These are phyloP conservation scores for Beta vulgaris DNA, from an alignment of 148 eudicot species.

Conservation along the genomic window DNA sequence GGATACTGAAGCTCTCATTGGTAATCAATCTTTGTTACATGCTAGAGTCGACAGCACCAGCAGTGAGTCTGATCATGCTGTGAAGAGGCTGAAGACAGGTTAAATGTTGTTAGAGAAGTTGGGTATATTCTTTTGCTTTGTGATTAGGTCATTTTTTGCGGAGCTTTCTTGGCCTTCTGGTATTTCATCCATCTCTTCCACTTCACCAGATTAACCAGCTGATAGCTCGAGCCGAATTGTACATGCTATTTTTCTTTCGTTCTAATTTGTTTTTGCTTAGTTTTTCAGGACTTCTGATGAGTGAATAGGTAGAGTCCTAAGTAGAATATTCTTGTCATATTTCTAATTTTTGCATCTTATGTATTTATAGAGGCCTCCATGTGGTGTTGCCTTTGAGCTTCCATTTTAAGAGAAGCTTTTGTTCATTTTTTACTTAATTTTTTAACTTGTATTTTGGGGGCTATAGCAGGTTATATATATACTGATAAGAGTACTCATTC, in stretches of 20 bases:
- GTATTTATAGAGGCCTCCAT: conserved; percentile 40
- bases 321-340: conserved; percentile 11
- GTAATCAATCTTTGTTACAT: conserved; percentile 27
- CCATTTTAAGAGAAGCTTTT: conserved; percentile 28
- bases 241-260: conserved; percentile 33
- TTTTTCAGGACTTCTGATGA: conserved; percentile 18
- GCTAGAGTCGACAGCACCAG: conserved; percentile 37
- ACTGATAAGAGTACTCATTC: conserved; percentile 6
- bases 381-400: conserved; percentile 29
- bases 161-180: conserved; percentile 18
- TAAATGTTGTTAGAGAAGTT: conserved; percentile 30
- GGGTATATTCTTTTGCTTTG: conserved; percentile 35
- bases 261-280: neutral
- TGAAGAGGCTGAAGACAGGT: conserved; percentile 62
- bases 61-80: conserved; percentile 49
- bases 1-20: conserved; percentile 39
- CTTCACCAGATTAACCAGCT: conserved; percentile 19
- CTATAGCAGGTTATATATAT: conserved; percentile 19
- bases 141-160: conserved; percentile 48
- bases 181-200: conserved; percentile 23
- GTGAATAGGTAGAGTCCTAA: conserved; percentile 30
- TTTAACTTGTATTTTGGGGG: conserved; percentile 13
- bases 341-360: conserved; percentile 13
- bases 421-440: neutral
- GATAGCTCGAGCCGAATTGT: conserved; percentile 47